Conservation (phyloP, 768 basidiomycete genomes). For the Suillus lakei region DNA sequence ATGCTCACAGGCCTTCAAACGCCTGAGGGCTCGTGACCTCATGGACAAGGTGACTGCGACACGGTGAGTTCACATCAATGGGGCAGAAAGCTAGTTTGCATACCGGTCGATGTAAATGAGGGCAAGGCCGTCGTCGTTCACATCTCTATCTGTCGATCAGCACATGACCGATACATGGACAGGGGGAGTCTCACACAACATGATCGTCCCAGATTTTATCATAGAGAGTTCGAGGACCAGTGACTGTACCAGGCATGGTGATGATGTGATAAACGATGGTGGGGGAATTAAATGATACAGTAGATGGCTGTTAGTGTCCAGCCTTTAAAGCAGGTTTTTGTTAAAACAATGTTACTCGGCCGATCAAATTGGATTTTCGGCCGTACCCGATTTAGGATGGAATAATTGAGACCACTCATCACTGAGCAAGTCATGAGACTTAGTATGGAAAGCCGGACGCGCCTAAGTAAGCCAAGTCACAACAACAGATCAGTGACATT, state of each 20-base stretch:
- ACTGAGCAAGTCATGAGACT: background rate
- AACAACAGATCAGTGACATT: no score
- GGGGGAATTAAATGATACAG: conserved; percentile 7
- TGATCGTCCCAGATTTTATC: conserved; percentile 99
- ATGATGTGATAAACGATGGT: conserved; percentile 9
- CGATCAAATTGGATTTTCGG: conserved; percentile 2
- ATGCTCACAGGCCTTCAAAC: conserved; percentile 79
- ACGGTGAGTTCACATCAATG: background rate
- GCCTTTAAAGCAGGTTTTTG: conserved; percentile 3
- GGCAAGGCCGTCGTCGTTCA: conserved; percentile 76
- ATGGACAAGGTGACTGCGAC: conserved; percentile 66
- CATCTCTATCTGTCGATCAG: conserved; percentile 50
- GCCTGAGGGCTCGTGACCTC: conserved; percentile 96
- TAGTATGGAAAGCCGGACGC: no score
- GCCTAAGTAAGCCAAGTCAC: no score
- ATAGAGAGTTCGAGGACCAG: conserved; percentile 85
- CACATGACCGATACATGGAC: conserved; percentile 10
- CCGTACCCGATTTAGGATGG: background rate
- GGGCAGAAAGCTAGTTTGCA: conserved; percentile 13
- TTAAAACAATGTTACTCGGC: conserved; percentile 7
- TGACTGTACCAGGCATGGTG: conserved; percentile 58
- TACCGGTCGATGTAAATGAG: conserved; percentile 86
- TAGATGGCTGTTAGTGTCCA: background rate
- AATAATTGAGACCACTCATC: background rate
- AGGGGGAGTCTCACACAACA: conserved; percentile 66